A percentile compares a stretch with the other conserved stretches of the same genome.
Conservation (phyloP, 306 rosid species). For the Prunus armeniaca region DNA sequence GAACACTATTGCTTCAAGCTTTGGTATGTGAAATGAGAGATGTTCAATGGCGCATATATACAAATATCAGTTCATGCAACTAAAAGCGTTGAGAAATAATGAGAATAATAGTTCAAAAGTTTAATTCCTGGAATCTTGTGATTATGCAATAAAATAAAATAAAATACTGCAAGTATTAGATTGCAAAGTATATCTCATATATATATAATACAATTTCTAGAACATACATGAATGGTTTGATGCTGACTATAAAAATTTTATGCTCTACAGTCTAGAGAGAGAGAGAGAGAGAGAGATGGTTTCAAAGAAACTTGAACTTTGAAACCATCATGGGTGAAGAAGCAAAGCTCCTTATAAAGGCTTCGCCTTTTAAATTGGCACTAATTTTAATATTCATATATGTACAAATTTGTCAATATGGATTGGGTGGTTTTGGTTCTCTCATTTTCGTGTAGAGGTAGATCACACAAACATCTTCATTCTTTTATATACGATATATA, state of each 20-base stretch:
- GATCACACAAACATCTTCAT: constrained; percentile 28
- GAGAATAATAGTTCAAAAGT: constrained; percentile 5
- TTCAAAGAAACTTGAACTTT: constrained; percentile 1
- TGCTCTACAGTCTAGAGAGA: not conserved
- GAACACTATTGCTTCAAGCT: not conserved
- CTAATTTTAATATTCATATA: not conserved
- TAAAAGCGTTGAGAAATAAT: constrained; percentile 1
- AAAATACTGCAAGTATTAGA: not conserved
- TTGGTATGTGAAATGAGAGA: not conserved
- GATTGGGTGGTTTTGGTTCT: constrained; percentile 53
- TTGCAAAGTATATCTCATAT: not conserved
- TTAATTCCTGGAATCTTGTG: constrained; percentile 9
- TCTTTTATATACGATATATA: constrained; percentile 6
- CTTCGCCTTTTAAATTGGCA: not conserved
- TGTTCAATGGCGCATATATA: not conserved
- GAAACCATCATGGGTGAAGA: constrained; percentile 30
- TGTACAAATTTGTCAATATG: constrained; percentile 22
- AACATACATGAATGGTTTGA: not conserved
- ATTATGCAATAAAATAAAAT: not conserved
- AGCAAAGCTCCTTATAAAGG: constrained; percentile 28
- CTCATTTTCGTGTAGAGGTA: constrained; percentile 30
- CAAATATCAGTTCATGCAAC: not conserved
- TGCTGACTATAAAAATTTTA: not conserved
- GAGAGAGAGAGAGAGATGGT: constrained; percentile 7
- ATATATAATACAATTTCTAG: not conserved